Percentiles rank a stretch among this genome's conserved stretches.
Evolutionary conservation across 2,329 filamentous ascomycete genomes (phyloP).

Genomic region (Botrytis galanthina): DNA sequence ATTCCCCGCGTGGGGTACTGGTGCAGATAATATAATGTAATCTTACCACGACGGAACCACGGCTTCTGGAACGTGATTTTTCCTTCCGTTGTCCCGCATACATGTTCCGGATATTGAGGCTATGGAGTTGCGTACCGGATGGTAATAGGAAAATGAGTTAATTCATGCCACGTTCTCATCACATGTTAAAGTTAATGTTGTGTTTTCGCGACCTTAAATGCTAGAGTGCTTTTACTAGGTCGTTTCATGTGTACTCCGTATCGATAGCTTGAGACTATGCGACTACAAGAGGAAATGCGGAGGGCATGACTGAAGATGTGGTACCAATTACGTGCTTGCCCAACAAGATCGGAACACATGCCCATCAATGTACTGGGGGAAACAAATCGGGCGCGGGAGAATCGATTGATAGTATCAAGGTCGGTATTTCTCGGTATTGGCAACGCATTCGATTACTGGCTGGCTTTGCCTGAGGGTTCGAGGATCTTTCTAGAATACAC

Average conservation of each 20-base stretch:
- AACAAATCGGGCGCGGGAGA: neutral
- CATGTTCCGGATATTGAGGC: neutral
- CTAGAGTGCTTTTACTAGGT: neutral
- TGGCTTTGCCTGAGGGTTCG: neutral
- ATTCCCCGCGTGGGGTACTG: neutral
- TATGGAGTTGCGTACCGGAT: neutral
- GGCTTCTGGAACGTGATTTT: neutral
- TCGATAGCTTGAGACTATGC: neutral
- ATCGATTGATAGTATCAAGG: neutral
- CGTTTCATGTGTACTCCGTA: neutral
- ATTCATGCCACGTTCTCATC: conserved; percentile 2
- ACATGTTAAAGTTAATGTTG: neutral
- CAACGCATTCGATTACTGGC: neutral
- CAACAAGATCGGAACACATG: neutral
- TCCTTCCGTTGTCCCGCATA: neutral
- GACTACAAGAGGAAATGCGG: neutral
- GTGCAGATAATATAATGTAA: neutral
- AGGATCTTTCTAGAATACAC: neutral
- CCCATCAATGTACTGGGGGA: neutral
- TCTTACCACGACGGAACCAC: neutral
- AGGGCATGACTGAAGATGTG: neutral
- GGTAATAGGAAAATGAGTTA: neutral
- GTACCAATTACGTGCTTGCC: neutral
- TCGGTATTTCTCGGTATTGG: neutral
- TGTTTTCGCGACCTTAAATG: neutral